A percentile compares a stretch with the other conserved stretches of the same genome.
Evolutionary conservation across 371 early-diverging fungal genomes (phyloP).

Genomic region (Choanephora cucurbitarum): DNA sequence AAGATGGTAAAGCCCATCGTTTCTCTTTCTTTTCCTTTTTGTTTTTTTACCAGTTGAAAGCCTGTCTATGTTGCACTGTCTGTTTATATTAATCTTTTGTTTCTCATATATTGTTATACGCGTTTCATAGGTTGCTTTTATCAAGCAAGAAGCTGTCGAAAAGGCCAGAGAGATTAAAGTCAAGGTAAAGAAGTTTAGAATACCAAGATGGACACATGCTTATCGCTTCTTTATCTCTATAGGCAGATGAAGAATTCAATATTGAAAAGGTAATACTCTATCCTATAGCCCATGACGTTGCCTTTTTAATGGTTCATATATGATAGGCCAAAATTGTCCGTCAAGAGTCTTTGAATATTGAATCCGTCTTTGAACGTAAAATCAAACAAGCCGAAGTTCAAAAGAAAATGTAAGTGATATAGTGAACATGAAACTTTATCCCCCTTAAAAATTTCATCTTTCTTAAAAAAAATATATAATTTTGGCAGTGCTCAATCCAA

Average conservation of each 20-base stretch:
- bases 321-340: conserved; percentile 92
- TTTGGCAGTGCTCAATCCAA: conserved; percentile 88
- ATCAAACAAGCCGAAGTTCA: conserved; percentile 91
- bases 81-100: too few relatives aligned
- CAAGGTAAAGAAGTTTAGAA: conserved; percentile 76
- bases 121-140: conserved; percentile 80
- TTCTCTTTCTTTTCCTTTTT: not conserved
- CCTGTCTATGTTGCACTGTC: too few relatives aligned
- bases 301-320: too few relatives aligned
- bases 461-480: too few relatives aligned
- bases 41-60: too few relatives aligned
- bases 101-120: too few relatives aligned
- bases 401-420: conserved; percentile 78
- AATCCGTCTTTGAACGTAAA: conserved; percentile 88
- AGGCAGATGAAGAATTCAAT: conserved; percentile 98
- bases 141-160: conserved; percentile 97
- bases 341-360: conserved; percentile 88
- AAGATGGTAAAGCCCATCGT: conserved; percentile 67
- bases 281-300: too few relatives aligned
- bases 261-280: conserved; percentile 97
- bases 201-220: too few relatives aligned
- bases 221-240: not conserved
- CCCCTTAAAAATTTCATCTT: not conserved
- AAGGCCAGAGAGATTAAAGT: conserved; percentile 98
- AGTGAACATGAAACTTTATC: not conserved